These are phyloP conservation scores for Schizophyllum commune DNA, from an alignment of 1,284 basidiomycete species.

Conservation along the genomic window DNA sequence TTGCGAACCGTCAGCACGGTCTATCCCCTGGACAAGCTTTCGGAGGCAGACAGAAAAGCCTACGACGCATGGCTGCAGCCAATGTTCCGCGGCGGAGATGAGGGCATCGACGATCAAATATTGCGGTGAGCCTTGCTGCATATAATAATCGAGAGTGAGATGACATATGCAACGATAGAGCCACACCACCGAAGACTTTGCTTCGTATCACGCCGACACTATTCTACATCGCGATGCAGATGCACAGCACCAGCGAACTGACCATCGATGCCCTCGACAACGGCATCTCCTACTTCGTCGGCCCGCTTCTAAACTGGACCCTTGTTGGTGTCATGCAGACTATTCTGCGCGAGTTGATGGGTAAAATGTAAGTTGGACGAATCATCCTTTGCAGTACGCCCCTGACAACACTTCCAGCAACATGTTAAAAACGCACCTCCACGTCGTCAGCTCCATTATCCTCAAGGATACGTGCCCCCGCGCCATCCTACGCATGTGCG, in stretches of 20 bases:
- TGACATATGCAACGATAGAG: conserved; percentile 28
- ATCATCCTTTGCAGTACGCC: too few relatives aligned
- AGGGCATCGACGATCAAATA: conserved; percentile 76
- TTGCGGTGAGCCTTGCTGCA: conserved; percentile 42
- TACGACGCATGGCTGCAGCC: conserved; percentile 65
- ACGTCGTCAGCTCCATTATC: conserved; percentile 60
- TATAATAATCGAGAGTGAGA: neutral
- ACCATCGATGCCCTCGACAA: conserved; percentile 63
- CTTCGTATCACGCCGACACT: conserved; percentile 60
- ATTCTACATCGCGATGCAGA: conserved; percentile 55
- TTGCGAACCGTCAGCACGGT: conserved; percentile 41
- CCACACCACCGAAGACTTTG: conserved; percentile 60
- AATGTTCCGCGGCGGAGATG: conserved; percentile 65
- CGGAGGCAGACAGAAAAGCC: conserved; percentile 39
- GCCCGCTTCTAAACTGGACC: conserved; percentile 70
- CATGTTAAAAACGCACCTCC: conserved; percentile 37
- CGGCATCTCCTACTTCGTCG: conserved; percentile 69
- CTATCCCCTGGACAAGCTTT: conserved; percentile 33
- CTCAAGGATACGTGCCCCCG: conserved; percentile 55
- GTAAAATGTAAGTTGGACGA: conserved; percentile 39
- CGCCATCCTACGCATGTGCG: conserved; percentile 57
- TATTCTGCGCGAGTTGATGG: conserved; percentile 52
- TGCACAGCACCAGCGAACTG: conserved; percentile 21
- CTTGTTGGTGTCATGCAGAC: conserved; percentile 63
- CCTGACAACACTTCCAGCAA: conserved; percentile 19